These are phyloP conservation scores for Nemania sp. DNA, from an alignment of 2,329 filamentous ascomycete species.

Conservation along the genomic window DNA sequence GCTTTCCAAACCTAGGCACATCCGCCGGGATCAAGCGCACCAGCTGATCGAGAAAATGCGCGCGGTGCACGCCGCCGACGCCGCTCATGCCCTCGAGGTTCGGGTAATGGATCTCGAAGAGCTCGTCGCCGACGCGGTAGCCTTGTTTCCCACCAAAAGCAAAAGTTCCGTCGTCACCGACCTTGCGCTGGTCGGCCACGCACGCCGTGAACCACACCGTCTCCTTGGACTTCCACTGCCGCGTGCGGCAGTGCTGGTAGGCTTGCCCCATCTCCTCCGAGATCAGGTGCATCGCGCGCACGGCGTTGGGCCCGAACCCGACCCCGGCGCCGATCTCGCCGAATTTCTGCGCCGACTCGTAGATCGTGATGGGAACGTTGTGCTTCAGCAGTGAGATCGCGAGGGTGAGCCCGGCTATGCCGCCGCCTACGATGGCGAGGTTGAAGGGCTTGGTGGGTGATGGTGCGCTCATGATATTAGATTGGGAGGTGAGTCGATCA, in stretches of 20 bases:
- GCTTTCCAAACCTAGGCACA: conserved; percentile 41
- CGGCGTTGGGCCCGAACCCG: conserved; percentile 42
- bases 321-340: conserved; percentile 45
- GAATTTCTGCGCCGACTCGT: conserved; percentile 42
- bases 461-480: conserved; percentile 8
- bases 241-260: conserved; percentile 36
- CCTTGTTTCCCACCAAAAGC: conserved; percentile 25
- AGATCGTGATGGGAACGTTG: conserved; percentile 40
- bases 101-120: conserved; percentile 30
- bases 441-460: conserved; percentile 33
- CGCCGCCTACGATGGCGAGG: conserved; percentile 46
- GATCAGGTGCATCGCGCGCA: conserved; percentile 38
- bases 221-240: conserved; percentile 29
- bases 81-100: conserved; percentile 10
- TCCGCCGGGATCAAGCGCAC: conserved; percentile 43
- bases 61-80: conserved; percentile 40
- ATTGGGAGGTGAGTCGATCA: too few species aligned
- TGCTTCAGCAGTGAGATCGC: conserved; percentile 40
- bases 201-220: conserved; percentile 33
- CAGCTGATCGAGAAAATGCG: conserved; percentile 46
- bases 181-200: conserved; percentile 31
- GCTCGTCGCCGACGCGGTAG: conserved; percentile 27
- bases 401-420: conserved; percentile 44
- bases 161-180: conserved; percentile 21
- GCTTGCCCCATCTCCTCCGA: conserved; percentile 35